These are phyloP conservation scores for Trypanosoma theileri DNA, from an alignment of 208 protist species.

Conservation along the genomic window DNA sequence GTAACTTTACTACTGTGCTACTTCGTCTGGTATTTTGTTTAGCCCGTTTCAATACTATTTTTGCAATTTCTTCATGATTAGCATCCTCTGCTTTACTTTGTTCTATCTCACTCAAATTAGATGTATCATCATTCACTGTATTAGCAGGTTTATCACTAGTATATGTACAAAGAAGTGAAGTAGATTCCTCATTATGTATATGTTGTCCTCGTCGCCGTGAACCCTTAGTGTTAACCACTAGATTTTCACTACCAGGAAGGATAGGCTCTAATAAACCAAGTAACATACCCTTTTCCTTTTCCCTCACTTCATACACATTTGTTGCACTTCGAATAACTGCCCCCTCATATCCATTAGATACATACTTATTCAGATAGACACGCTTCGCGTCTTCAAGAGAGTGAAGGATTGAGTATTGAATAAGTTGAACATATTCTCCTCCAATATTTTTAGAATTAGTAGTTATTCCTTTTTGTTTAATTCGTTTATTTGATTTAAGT, in stretches of 20 bases:
- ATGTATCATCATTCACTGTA: neutral
- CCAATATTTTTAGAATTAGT: constrained; percentile 29
- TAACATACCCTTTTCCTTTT: constrained; percentile 66
- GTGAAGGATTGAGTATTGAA: constrained; percentile 54
- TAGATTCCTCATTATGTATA: neutral
- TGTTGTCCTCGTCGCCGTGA: neutral
- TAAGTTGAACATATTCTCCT: constrained; percentile 55
- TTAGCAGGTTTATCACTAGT: neutral
- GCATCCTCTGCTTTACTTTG: constrained; percentile 15
- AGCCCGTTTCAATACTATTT: constrained; percentile 33
- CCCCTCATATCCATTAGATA: constrained; percentile 68
- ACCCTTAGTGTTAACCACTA: neutral
- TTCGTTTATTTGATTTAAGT: neutral
- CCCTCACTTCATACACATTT: constrained; percentile 78
- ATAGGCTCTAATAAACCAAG: constrained; percentile 44
- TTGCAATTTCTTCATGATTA: constrained; percentile 26
- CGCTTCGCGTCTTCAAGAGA: constrained; percentile 59
- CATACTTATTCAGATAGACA: constrained; percentile 51
- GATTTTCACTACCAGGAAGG: neutral
- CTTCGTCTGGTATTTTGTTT: constrained; percentile 41
- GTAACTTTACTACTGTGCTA: constrained; percentile 73
- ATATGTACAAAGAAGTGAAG: constrained; percentile 17
- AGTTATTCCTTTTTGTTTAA: neutral
- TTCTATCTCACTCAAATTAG: neutral
- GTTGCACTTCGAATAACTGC: constrained; percentile 72